Evolutionary conservation across 2,329 filamentous ascomycete species (phyloP).

Genomic region (Cyphellophora europaea): DNA sequence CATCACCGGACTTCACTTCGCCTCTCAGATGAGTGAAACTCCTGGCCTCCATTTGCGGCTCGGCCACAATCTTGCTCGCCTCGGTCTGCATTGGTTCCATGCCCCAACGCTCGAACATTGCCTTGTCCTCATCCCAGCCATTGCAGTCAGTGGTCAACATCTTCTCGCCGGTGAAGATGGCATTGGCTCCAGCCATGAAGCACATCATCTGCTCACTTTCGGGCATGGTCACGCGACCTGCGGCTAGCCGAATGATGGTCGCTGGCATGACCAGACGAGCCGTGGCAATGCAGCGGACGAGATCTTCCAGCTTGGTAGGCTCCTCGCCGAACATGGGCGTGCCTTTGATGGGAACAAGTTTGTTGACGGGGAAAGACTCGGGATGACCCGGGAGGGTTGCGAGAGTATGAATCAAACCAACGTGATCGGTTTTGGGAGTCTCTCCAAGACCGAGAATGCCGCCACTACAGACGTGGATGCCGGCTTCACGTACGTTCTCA

Average conservation of each 20-base stretch:
- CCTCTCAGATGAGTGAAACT: slow-evolving; percentile 16
- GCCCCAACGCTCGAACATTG: slow-evolving; percentile 77
- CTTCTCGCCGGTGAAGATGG: slow-evolving; percentile 92
- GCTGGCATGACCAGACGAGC: slow-evolving; percentile 73
- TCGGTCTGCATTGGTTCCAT: slow-evolving; percentile 60
- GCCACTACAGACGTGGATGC: slow-evolving; percentile 82
- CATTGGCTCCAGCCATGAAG: slow-evolving; percentile 85
- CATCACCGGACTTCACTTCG: slow-evolving; percentile 1
- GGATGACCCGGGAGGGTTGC: slow-evolving; percentile 72
- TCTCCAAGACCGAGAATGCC: slow-evolving; percentile 83
- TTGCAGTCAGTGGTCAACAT: slow-evolving; percentile 91
- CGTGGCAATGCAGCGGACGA: slow-evolving; percentile 75
- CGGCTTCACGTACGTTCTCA: slow-evolving; percentile 69
- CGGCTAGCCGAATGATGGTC: slow-evolving; percentile 80
- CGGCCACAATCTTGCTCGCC: slow-evolving; percentile 17
- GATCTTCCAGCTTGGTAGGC: slow-evolving; percentile 65
- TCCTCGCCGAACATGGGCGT: slow-evolving; percentile 71
- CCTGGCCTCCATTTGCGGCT: slow-evolving; percentile 16
- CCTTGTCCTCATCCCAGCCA: slow-evolving; percentile 80
- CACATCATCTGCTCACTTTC: slow-evolving; percentile 85
- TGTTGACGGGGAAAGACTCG: slow-evolving; percentile 86
- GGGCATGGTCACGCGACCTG: slow-evolving; percentile 71
- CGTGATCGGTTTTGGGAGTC: slow-evolving; percentile 59
- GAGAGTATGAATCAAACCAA: slow-evolving; percentile 76
- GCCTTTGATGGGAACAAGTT: slow-evolving; percentile 81